Evolutionary conservation across 1,284 basidiomycete species (phyloP), one percentile per base, ranked within the genome.

Genomic region (Cryptococcus sp.): DNA sequence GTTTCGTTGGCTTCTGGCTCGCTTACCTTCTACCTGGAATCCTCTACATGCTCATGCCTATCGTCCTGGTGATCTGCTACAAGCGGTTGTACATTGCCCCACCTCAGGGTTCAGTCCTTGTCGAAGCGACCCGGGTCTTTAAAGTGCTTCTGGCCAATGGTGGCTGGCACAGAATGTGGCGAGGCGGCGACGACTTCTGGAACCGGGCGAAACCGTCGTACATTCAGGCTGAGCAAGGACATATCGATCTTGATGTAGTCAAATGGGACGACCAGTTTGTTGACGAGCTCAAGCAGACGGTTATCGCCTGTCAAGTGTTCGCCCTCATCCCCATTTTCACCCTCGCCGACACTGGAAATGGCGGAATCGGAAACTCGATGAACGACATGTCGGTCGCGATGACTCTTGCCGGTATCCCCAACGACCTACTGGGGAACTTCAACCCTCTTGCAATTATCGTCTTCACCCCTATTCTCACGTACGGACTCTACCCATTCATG

Each of bases 221-320:
- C 62, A 70, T 78, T 47, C 48, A 60, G 19, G 70, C 60, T 6
- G 52, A 60, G 17, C 62, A 72, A 27, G 73, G 70, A 19, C 15
- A 39, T 16, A 41, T 71, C 53, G 77, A 75, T 55, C 61, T 65
- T 8, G 50, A 52, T n/a, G 73, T 70, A 66, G 75, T 82, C 63
- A 72, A 68, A 43, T 83, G 80, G 70, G 81, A 82, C 65, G 81
- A 82, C 65, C 63, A 67, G 52, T 82, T 81, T 65, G 79, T 82
- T 35, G 78, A 80, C 52, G 81, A 82, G 66, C 69, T 83, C 54
- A 68, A 66, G 47, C 73, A 78, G 62, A 75, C 78, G 0, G 64
- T 80, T 67, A 73, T 70, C 51, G 81, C 82, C 7, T 82, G 80
- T 66, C 69, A 68, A 19, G 77, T 82, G 52, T 82, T 81, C 70